Percentiles rank a stretch among this genome's conserved stretches.
Conservation (phyloP, 2,329 filamentous ascomycete species). For the Thielaviopsis euricoi region DNA sequence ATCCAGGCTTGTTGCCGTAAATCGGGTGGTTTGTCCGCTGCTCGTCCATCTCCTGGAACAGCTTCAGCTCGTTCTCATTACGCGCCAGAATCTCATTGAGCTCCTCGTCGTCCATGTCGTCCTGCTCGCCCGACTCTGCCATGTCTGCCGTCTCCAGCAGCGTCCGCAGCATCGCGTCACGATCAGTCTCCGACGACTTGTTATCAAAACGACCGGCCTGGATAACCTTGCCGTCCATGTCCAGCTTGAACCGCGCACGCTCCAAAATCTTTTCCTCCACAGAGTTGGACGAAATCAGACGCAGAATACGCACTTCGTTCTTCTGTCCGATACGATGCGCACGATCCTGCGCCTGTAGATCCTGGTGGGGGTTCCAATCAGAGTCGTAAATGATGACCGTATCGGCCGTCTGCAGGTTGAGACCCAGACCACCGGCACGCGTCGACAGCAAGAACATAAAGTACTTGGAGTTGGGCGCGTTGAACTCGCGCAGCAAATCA, state of each 20-base stretch:
- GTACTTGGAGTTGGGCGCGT: conserved; percentile 76
- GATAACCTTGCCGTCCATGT: conserved; percentile 99
- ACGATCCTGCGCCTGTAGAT: conserved; percentile 98
- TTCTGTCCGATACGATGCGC: conserved; percentile 99
- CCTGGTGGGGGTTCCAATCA: conserved; percentile 98
- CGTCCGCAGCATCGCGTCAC: conserved; percentile 89
- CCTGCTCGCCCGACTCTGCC: conserved; percentile 56
- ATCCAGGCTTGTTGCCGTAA: conserved; percentile 53
- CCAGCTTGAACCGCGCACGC: conserved; percentile 90
- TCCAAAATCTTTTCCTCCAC: conserved; percentile 98
- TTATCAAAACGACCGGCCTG: conserved; percentile 99
- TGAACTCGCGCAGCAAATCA: conserved; percentile 76
- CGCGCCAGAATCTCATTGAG: conserved; percentile 88
- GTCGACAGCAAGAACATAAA: conserved; percentile 98
- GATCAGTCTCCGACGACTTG: conserved; percentile 95
- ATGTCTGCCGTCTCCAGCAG: conserved; percentile 72
- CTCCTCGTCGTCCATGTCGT: conserved; percentile 98
- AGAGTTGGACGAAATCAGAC: conserved; percentile 89
- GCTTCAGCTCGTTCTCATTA: conserved; percentile 56
- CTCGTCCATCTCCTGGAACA: conserved; percentile 73
- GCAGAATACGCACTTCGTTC: conserved; percentile 93
- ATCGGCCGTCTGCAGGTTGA: conserved; percentile 93
- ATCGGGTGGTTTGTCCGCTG: conserved; percentile 47
- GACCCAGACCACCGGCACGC: conserved; percentile 89
- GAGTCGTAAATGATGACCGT: conserved; percentile 99